Evolutionary conservation across 495 filamentous ascomycete species (phyloP), one percentile per base, ranked within the genome.

Genomic region (Podospora pseudopauciseta): DNA sequence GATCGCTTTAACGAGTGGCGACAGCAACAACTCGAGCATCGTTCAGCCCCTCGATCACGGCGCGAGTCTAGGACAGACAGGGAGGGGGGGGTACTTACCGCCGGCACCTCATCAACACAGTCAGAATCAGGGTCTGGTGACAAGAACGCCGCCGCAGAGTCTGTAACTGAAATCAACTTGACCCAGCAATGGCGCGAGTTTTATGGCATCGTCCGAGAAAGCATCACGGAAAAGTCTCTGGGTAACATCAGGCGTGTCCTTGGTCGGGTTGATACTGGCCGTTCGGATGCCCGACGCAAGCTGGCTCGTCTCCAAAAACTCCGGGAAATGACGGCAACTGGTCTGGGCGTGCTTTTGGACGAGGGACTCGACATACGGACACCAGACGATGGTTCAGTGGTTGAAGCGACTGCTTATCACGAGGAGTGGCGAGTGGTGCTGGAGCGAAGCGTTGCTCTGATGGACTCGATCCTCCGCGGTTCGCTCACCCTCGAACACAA

Each of bases 271-370:
- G 86, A 89, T 28, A 74, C 88, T 5, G 88, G 86, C 62, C 86
- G 91, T 32, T 80, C 88, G 16, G 89, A 97, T 69, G 89, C 91
- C 9, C 82, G 86, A 19, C 77, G 79, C 64, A 97, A 94, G 73
- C 88, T 86, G 76, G 80, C 82, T n/a, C 78, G 77, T 15, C 83
- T 99, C 44, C 85, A 84, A 68, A 82, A 82, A 60, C 81, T 93
- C 54, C 86, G 90, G 55, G 87, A 92, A 73, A 85, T 92, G 75
- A 91, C 90, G 66, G 92, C 94, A n/a, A 91, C 89, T 73, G 92
- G 91, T 15, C 80, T 98, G 4, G 95, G 95, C 3, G 85, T 97
- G 13, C 83, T 98, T 3, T 87, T 97, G 74, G 91, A 92, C 62
- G 89, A 94, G 71, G 92, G 90, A 7, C 82, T 96, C 34, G 86